A percentile compares a stretch with the other conserved stretches of the same genome.
Evolutionary conservation across 176 grass and related monocot genomes (phyloP).

Genomic region (Carex pumila): DNA sequence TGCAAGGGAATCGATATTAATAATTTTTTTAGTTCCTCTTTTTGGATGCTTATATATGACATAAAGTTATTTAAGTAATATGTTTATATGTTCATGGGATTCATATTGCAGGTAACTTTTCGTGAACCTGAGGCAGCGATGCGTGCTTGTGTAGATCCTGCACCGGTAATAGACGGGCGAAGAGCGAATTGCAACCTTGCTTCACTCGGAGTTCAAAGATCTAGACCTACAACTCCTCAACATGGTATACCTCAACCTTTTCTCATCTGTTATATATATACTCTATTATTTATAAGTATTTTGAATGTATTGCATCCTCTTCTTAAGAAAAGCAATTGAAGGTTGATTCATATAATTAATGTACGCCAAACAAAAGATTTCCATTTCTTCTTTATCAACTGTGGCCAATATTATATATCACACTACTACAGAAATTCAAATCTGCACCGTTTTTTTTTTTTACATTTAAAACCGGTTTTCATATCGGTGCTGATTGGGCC

Average conservation of each 20-base stretch:
- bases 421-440: too few relatives aligned
- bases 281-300: neutral
- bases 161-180: constrained; percentile 91
- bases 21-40: neutral
- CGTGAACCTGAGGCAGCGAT: constrained; percentile 78
- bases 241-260: constrained; percentile 42
- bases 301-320: neutral
- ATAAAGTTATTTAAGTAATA: neutral
- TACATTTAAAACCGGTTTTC: too few relatives aligned
- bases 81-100: neutral
- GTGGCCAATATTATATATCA: neutral
- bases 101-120: constrained; percentile 75
- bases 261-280: neutral
- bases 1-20: neutral
- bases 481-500: too few relatives aligned
- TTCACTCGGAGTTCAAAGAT: constrained; percentile 90
- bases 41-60: neutral
- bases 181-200: constrained; percentile 98
- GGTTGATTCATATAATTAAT: neutral
- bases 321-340: neutral
- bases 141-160: constrained; percentile 83
- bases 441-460: too few relatives aligned
- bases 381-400: neutral
- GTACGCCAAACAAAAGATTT: neutral
- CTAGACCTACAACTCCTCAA: constrained; percentile 64